phyloP scores from a whole-genome alignment of 768 basidiomycete genomes.

The Tephrocybe sp. region DNA sequence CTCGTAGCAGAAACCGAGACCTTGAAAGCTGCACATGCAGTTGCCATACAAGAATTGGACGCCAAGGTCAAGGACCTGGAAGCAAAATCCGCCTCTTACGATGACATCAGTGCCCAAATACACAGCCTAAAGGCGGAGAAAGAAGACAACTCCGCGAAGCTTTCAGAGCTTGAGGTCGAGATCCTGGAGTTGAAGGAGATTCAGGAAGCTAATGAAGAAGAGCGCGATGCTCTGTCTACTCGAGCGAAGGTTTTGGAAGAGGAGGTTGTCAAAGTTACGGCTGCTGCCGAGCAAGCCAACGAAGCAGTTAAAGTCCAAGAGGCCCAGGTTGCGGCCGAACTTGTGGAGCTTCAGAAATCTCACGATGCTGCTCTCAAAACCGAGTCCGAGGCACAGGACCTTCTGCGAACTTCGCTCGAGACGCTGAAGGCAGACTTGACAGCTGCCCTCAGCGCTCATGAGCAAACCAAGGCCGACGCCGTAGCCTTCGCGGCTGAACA shows the following conservation, averaged over 20 bases:
- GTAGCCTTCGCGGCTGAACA: constrained; percentile 48
- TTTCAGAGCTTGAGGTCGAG: constrained; percentile 83
- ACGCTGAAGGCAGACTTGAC: constrained; percentile 48
- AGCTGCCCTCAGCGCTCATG: constrained; percentile 43
- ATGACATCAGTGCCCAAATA: constrained; percentile 49
- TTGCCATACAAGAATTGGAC: constrained; percentile 47
- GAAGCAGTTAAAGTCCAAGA: constrained; percentile 50
- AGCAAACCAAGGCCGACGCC: constrained; percentile 46
- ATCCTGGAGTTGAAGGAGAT: constrained; percentile 74
- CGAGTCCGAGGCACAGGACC: constrained; percentile 42
- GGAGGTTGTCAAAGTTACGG: constrained; percentile 48
- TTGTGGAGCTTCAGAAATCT: constrained; percentile 38
- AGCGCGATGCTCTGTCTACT: constrained; percentile 42
- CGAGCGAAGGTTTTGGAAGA: constrained; percentile 53
- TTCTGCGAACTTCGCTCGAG: constrained; percentile 43
- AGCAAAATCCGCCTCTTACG: constrained; percentile 40
- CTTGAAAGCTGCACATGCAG: constrained; percentile 49
- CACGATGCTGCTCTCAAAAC: constrained; percentile 49
- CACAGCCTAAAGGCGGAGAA: constrained; percentile 58
- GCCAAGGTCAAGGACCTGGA: constrained; percentile 48
- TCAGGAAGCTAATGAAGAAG: constrained; percentile 65
- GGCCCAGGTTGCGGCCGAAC: constrained; percentile 37
- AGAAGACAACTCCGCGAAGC: constrained; percentile 67
- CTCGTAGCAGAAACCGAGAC: constrained; percentile 51
- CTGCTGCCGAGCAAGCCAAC: constrained; percentile 46